These are phyloP conservation scores for Tuber melanosporum DNA, from an alignment of 495 filamentous ascomycete genomes.

Conservation along the genomic window DNA sequence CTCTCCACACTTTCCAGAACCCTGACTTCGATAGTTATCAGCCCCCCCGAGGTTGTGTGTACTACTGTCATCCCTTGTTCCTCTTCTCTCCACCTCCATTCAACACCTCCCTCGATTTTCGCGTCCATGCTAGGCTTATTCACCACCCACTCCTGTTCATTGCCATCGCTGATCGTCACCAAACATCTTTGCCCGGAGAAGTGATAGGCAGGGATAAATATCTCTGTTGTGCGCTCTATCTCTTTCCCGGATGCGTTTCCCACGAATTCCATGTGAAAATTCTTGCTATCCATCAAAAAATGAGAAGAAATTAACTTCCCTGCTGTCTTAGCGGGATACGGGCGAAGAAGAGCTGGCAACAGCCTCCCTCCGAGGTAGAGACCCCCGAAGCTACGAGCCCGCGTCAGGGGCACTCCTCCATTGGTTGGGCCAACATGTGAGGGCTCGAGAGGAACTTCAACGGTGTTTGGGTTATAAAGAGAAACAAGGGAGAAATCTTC, in stretches of 20 bases:
- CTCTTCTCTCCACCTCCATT: constrained; percentile 35
- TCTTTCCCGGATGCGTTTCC: constrained; percentile 9
- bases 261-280: constrained; percentile 31
- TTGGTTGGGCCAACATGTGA: constrained; percentile 21
- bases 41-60: constrained; percentile 6
- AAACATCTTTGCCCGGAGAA: constrained; percentile 31
- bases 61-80: constrained; percentile 27
- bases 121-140: constrained; percentile 18
- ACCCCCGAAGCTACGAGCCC: constrained; percentile 30
- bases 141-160: constrained; percentile 21
- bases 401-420: constrained; percentile 20
- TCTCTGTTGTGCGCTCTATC: constrained; percentile 33
- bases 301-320: constrained; percentile 30
- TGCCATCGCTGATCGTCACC: constrained; percentile 20
- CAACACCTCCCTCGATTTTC: constrained; percentile 21
- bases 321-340: constrained; percentile 37
- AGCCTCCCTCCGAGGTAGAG: constrained; percentile 35
- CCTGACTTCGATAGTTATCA: neutral
- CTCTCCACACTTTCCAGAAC: neutral
- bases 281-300: constrained; percentile 29
- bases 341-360: constrained; percentile 33
- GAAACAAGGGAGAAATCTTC: constrained; percentile 69
- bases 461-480: constrained; percentile 45
- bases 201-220: constrained; percentile 39
- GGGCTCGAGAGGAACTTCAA: constrained; percentile 28